Evolutionary conservation across 1,284 basidiomycete genomes (phyloP).

Genomic region (Agroathelia rolfsii): DNA sequence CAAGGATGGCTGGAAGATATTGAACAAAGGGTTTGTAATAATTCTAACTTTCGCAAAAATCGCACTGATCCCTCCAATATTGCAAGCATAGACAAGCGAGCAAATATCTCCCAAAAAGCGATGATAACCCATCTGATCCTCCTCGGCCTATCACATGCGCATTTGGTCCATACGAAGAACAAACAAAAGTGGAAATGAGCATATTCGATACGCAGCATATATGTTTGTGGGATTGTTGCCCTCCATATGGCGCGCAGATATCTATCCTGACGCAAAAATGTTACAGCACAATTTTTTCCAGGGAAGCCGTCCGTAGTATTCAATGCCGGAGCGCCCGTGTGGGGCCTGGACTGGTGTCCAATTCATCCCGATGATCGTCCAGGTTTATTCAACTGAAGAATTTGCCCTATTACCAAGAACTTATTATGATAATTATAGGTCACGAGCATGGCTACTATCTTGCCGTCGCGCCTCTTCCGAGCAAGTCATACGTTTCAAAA

Average conservation of each 20-base stretch:
- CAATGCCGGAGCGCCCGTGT: constrained; percentile 77
- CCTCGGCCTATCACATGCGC: constrained; percentile 49
- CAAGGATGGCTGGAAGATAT: constrained; percentile 31
- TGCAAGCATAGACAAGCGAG: constrained; percentile 48
- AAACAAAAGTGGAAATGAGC: constrained; percentile 36
- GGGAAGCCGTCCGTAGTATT: constrained; percentile 56
- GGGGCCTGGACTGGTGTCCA: constrained; percentile 88
- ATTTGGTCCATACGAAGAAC: constrained; percentile 49
- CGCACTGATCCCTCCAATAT: constrained; percentile 4
- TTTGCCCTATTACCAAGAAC: background rate
- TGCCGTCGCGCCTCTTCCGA: constrained; percentile 71
- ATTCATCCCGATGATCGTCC: constrained; percentile 50
- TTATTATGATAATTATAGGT: background rate
- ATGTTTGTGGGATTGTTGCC: constrained; percentile 35
- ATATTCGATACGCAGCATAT: constrained; percentile 48
- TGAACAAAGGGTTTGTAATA: constrained; percentile 38
- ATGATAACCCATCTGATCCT: constrained; percentile 34
- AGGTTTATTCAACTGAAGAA: constrained; percentile 39
- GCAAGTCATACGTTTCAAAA: constrained; percentile 43
- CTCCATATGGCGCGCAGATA: background rate
- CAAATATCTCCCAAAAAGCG: constrained; percentile 34
- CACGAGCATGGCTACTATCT: constrained; percentile 62
- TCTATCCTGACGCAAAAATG: constrained; percentile 5
- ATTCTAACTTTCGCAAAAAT: constrained; percentile 6
- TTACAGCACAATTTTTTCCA: constrained; percentile 32